These are phyloP conservation scores for Colletotrichum sp. DNA, from an alignment of 2,329 filamentous ascomycete species.

Conservation along the genomic window DNA sequence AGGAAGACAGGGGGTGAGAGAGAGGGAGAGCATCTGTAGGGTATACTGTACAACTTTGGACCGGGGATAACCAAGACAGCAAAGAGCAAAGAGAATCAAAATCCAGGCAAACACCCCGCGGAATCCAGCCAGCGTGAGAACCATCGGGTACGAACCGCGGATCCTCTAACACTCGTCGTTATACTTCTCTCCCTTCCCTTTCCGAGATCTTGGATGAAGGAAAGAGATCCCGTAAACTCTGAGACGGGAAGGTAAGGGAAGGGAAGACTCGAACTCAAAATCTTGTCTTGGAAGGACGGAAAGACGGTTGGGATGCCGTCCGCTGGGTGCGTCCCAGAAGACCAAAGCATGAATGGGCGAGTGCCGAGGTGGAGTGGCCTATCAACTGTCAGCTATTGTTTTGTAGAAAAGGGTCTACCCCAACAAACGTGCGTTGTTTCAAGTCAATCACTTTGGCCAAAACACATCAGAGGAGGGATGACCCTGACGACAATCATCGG, in stretches of 20 bases:
- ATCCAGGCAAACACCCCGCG: background rate
- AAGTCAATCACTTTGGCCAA: constrained; percentile 14
- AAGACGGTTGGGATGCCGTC: background rate
- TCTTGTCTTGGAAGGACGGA: background rate
- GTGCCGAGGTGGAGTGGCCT: background rate
- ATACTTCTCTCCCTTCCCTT: background rate
- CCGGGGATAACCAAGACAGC: background rate
- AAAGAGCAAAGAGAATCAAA: background rate
- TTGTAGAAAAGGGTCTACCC: background rate
- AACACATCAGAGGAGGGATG: background rate
- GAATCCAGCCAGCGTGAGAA: background rate
- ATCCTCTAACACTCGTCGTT: constrained; percentile 2
- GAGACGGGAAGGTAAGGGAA: background rate
- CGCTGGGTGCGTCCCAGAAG: background rate
- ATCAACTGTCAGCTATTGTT: constrained; percentile 1
- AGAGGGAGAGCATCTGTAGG: background rate
- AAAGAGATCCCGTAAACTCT: background rate
- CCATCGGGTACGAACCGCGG: background rate
- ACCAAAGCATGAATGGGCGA: background rate
- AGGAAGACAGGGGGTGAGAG: background rate
- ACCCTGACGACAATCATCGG: background rate
- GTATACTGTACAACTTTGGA: background rate
- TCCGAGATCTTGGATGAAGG: background rate
- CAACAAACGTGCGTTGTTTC: constrained; percentile 11
- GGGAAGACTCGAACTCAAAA: background rate